Percentiles rank a stretch among this genome's conserved stretches.
Evolutionary conservation across 371 early-diverging fungal species (phyloP).

Genomic region (Ordospora pajunii): DNA sequence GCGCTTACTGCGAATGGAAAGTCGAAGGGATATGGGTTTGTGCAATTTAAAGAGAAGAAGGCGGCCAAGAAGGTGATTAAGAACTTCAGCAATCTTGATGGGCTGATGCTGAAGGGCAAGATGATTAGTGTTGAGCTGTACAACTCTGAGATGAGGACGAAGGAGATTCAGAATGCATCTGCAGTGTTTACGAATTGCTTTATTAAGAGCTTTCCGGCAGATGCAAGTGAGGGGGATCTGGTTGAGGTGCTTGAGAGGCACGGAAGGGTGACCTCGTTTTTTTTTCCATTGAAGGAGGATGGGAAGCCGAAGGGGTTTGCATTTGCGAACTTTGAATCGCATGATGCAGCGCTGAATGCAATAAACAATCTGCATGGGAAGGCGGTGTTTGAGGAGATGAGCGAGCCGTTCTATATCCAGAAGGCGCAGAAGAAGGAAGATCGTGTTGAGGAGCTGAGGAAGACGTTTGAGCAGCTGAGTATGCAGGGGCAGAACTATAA

Average conservation of each 20-base stretch:
- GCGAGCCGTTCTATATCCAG: conserved; percentile 81
- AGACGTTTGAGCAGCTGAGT: conserved; percentile 26
- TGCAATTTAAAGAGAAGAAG: conserved; percentile 54
- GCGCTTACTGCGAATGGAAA: conserved; percentile 65
- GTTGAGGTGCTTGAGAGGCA: conserved; percentile 40
- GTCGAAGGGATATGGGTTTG: conserved; percentile 60
- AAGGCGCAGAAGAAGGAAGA: conserved; percentile 96
- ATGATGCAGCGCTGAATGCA: conserved; percentile 82
- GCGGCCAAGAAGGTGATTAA: conserved; percentile 58
- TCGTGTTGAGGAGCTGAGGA: conserved; percentile 87
- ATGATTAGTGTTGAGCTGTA: conserved; percentile 51
- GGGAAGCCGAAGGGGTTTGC: conserved; percentile 79
- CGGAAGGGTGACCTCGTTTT: conserved; percentile 58
- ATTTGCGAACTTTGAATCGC: conserved; percentile 91
- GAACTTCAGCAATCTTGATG: conserved; percentile 29
- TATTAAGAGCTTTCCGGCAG: conserved; percentile 58
- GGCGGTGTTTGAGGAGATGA: conserved; percentile 71
- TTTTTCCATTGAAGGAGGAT: conserved; percentile 60
- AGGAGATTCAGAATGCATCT: not conserved
- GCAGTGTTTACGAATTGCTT: conserved; percentile 58
- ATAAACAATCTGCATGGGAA: conserved; percentile 93
- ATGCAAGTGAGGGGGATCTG: conserved; percentile 42
- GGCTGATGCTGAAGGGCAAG: conserved; percentile 42
- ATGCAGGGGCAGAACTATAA: conserved; percentile 39
- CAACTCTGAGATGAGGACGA: conserved; percentile 28